phyloP scores from a whole-genome alignment of 2,329 filamentous ascomycete genomes.

The Colletotrichum lini region DNA sequence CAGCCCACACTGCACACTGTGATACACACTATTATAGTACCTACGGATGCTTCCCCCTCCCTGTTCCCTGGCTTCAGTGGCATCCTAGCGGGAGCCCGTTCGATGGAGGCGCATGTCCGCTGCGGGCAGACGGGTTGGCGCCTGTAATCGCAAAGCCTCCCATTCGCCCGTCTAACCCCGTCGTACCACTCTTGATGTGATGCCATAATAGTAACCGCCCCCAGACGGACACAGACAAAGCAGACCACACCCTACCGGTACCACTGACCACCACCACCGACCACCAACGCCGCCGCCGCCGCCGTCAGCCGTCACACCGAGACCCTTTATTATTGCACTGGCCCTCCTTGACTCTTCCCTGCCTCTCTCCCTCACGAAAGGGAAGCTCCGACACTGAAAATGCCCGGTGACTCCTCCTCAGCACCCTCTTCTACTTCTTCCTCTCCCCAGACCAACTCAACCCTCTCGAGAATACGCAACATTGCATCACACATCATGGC shows the following conservation, averaged over 20 bases:
- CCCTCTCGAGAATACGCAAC: constrained; percentile 69
- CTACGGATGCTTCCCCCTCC: constrained; percentile 1
- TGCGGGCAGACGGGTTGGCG: constrained; percentile 22
- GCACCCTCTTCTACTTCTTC: constrained; percentile 55
- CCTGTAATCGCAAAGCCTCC: constrained; percentile 42
- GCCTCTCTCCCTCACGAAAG: constrained; percentile 33
- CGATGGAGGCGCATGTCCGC: constrained; percentile 37
- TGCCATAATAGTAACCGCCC: constrained; percentile 41
- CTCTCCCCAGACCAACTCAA: constrained; percentile 55
- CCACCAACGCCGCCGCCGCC: no score
- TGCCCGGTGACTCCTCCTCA: constrained; percentile 48
- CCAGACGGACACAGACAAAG: constrained; percentile 6
- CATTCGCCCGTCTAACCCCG: constrained; percentile 39
- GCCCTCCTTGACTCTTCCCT: constrained; percentile 31
- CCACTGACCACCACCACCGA: no score
- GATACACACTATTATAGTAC: background rate
- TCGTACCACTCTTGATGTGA: constrained; percentile 41
- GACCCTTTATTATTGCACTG: constrained; percentile 2
- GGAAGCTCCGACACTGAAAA: constrained; percentile 40
- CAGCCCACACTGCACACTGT: background rate
- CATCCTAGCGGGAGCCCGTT: constrained; percentile 21
- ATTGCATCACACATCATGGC: constrained; percentile 79
- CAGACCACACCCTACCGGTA: constrained; percentile 24
- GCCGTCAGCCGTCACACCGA: background rate
- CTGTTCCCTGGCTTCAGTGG: constrained; percentile 13